Percentiles rank a stretch among this genome's conserved stretches.
These are phyloP conservation scores for Sisymbrium irio DNA, from an alignment of 345 rosid genomes.

Conservation along the genomic window DNA sequence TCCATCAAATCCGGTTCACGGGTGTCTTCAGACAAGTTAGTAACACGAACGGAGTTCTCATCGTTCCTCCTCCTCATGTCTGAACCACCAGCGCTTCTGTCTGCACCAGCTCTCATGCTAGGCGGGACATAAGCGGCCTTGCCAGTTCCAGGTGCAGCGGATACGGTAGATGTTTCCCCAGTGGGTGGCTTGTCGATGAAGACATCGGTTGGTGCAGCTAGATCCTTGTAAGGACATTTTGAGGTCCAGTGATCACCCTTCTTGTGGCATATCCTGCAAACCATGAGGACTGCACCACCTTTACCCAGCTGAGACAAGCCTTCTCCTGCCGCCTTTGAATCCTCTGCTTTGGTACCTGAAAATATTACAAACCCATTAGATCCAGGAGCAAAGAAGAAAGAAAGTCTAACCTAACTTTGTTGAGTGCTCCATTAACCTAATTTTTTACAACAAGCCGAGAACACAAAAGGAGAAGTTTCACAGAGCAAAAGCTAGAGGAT, in stretches of 20 bases:
- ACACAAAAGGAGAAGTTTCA: conserved; percentile 1
- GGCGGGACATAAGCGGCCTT: conserved; percentile 79
- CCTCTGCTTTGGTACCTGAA: conserved; percentile 72
- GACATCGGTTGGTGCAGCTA: conserved; percentile 51
- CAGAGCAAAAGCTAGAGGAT: conserved; percentile 9
- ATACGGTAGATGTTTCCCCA: conserved; percentile 42
- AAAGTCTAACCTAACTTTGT: not conserved
- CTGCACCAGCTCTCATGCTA: conserved; percentile 71
- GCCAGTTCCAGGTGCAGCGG: conserved; percentile 44
- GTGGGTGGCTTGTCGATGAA: conserved; percentile 60
- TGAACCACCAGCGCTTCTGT: conserved; percentile 52
- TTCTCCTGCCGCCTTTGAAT: conserved; percentile 55
- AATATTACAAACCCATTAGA: not conserved
- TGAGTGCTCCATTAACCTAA: not conserved
- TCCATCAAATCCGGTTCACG: conserved; percentile 77
- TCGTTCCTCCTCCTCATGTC: conserved; percentile 93
- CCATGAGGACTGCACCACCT: conserved; percentile 82
- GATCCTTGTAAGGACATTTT: conserved; percentile 87
- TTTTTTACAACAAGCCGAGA: not conserved
- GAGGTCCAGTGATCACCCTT: conserved; percentile 96
- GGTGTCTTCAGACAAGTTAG: conserved; percentile 87
- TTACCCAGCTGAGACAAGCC: conserved; percentile 61
- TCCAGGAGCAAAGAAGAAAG: not conserved
- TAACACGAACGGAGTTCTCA: conserved; percentile 85
- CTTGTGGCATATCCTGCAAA: conserved; percentile 84